Percentiles rank a stretch among this genome's conserved stretches.
Evolutionary conservation across 331 rosid genomes (phyloP).

Genomic region (Prunus yedoensis): DNA sequence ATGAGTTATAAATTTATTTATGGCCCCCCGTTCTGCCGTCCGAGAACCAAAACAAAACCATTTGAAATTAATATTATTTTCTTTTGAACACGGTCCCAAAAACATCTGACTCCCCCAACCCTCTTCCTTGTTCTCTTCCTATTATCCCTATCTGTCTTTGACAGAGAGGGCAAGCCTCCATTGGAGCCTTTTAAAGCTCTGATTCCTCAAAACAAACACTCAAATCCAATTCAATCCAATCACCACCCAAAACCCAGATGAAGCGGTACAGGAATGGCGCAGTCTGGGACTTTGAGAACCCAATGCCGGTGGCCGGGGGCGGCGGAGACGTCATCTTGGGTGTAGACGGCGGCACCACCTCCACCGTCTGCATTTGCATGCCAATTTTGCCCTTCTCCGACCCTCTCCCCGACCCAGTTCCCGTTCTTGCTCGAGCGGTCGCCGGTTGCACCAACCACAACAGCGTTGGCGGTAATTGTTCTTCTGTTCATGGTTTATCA

Average conservation of each 20-base stretch:
- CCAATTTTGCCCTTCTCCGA: slow-evolving; percentile 51
- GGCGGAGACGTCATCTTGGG: slow-evolving; percentile 65
- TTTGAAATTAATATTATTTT: neutral
- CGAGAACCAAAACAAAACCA: slow-evolving; percentile 4
- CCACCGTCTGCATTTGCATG: slow-evolving; percentile 89
- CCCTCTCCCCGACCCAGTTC: slow-evolving; percentile 59
- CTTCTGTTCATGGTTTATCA: neutral
- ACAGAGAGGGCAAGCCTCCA: neutral
- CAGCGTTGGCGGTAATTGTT: slow-evolving; percentile 75
- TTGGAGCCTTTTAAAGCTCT: slow-evolving; percentile 4
- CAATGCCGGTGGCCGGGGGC: slow-evolving; percentile 39
- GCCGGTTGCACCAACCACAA: slow-evolving; percentile 98
- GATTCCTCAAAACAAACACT: neutral
- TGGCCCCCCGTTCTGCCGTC: slow-evolving; percentile 7
- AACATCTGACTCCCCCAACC: neutral
- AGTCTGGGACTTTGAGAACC: slow-evolving; percentile 80
- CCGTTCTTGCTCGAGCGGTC: slow-evolving; percentile 71
- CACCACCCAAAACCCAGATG: slow-evolving; percentile 27
- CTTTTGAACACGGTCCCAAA: neutral
- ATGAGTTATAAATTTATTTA: too few species aligned
- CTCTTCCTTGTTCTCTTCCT: neutral
- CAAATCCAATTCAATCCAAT: neutral
- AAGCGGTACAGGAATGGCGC: slow-evolving; percentile 65
- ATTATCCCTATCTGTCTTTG: neutral
- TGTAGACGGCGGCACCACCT: slow-evolving; percentile 84